Percentiles rank a stretch among this genome's conserved stretches.
phyloP scores from a whole-genome alignment of 2,329 filamentous ascomycete species.

The Dryadomyces quercivorus region DNA sequence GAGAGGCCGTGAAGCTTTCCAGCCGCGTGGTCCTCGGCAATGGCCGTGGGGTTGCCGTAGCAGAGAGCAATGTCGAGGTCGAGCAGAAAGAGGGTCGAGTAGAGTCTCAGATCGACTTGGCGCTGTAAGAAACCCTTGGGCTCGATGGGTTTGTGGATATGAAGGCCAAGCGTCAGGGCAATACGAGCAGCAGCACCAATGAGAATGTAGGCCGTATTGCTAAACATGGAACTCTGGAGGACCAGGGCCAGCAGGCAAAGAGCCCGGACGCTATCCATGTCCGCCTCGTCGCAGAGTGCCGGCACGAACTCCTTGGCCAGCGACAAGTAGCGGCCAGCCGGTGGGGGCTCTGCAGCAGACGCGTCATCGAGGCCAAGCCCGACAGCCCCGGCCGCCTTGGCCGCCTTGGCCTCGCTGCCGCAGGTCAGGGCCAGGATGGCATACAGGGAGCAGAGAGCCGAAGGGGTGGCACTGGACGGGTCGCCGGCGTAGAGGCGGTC shows the following conservation, averaged over 20 bases:
- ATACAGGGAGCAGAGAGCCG: constrained; percentile 17
- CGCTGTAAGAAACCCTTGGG: constrained; percentile 14
- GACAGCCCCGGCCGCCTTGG: not conserved
- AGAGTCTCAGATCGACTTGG: constrained; percentile 15
- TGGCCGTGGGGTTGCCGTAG: constrained; percentile 16
- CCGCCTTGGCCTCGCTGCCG: constrained; percentile 14
- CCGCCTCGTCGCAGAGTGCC: constrained; percentile 15
- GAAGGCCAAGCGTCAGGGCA: constrained; percentile 15
- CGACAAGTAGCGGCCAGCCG: constrained; percentile 13
- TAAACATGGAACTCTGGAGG: constrained; percentile 15
- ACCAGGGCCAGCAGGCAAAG: constrained; percentile 15
- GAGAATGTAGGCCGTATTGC: constrained; percentile 17
- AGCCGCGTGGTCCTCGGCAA: constrained; percentile 12
- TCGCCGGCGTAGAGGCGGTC: constrained; percentile 17
- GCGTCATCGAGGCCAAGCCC: constrained; percentile 1
- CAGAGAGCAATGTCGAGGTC: constrained; percentile 16
- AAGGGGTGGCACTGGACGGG: constrained; percentile 12
- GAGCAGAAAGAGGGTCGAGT: constrained; percentile 15
- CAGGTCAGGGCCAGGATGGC: constrained; percentile 16
- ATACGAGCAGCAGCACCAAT: constrained; percentile 16
- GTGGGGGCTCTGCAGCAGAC: constrained; percentile 5
- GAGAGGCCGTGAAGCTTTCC: constrained; percentile 9
- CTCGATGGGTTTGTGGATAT: constrained; percentile 13
- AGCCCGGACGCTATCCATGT: constrained; percentile 16
- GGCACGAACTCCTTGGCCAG: constrained; percentile 15